Base-by-base conservation (phyloP, 2,329 filamentous ascomycete species). In the Alternaria viburni region DNA sequence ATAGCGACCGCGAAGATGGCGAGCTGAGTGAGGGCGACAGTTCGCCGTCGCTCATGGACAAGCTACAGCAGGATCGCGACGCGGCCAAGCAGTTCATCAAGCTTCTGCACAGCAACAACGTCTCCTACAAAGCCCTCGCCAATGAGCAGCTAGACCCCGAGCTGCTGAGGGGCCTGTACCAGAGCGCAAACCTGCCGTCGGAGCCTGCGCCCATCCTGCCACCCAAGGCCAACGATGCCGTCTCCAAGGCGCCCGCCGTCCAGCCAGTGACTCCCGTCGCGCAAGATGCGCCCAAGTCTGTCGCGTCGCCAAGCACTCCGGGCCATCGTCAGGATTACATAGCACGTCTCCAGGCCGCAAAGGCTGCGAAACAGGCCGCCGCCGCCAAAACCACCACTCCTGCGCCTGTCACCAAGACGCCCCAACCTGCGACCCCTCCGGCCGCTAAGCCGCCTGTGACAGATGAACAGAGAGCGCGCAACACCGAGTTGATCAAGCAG, bases 301-400 rank as follows among this genome's bases (percentile, higher is more conserved):
- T 49, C 25, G 64, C 60, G 21, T 71, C 70, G 30, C 60, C 68
- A 47, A 58, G 61, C 12, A 68, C 70, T 9, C 73, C 86, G 8
- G 84, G 91, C 67, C 89, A 91, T 72, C 86, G 92, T 21, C 92
- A 92, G 69, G 91, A 93, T 68, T 88, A 92, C 45, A 92, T 95
- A 63, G 91, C 91, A 5, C 88, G 90, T 52, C 85, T 93, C 59
- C 84, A 93, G 58, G 91, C 91, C n/a, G 89, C 88, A 2, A 93
- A 92, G 76, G 87, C 87, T 32, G 91, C 90, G 57, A 71, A 76
- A 61, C 61, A 67, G 45, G 66, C 65, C 23, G 67, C 73, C 17
- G 65, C 58, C 17, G 65, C 58, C 19, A 56, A 68, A 23, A 26
- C 59, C 15, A 43, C 55, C 7, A 57, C 67, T 10, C 56, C 65